Evolutionary conservation across 371 early-diverging fungal genomes (phyloP), one percentile per base, ranked within the genome.

Genomic region (Rhizomucor pusillus): DNA sequence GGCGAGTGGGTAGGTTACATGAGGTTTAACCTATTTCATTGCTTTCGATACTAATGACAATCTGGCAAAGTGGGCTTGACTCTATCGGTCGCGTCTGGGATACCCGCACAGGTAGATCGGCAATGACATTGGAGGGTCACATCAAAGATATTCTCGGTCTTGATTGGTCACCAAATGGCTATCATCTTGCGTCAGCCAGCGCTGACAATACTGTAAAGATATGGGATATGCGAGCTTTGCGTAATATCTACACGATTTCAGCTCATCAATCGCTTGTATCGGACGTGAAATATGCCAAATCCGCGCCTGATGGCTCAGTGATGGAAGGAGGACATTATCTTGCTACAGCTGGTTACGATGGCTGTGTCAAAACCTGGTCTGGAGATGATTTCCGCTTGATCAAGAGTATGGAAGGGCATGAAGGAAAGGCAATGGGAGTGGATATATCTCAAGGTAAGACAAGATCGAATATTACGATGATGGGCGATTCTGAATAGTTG

Each of bases 21-120:
- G 4, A 19, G 25, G 14, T 37, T 12, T n/a, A 45, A 22, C n/a
- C n/a, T n/a, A n/a, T n/a, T n/a, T n/a, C n/a, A n/a, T n/a, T n/a
- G n/a, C n/a, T n/a, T n/a, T n/a, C n/a, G n/a, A n/a, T n/a, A n/a
- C n/a, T n/a, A n/a, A n/a, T n/a, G n/a, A n/a, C n/a, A n/a, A n/a
- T n/a, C n/a, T n/a, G n/a, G 14, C 29, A 40, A 11, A 89, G 90
- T 47, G 98, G 97, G 5, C 66, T 90, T 46, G 98, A 97, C 68
- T 81, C 90, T 5, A 71, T 93, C 45, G 97, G 95, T 9, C 82
- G 95, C 33, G 89, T 98, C 0, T 98, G 98, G 98, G 98, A 98
- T 76, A 73, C 91, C 46, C 82, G 98, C 48, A 90, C 92, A 4
- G 98, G 98, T 1, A 77, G 93, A 56, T 89, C 90, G 1, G 82